Base-by-base conservation (phyloP, 2,329 filamentous ascomycete genomes). In the Cladorrhinum sp. region DNA sequence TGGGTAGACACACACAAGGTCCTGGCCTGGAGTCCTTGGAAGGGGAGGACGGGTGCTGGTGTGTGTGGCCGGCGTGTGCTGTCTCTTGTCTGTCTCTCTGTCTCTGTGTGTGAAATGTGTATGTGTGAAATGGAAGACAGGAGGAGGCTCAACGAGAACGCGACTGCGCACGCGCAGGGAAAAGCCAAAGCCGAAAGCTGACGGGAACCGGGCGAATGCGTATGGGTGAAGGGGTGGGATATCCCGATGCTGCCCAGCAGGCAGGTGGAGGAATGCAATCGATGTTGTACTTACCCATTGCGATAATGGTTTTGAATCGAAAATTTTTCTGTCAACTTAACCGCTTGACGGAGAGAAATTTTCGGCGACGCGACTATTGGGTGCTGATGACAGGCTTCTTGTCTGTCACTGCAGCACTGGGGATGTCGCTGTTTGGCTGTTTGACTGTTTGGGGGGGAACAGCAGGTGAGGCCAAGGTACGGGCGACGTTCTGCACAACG, bases 271-370 rank as follows among this genome's bases (percentile, higher is more conserved):
- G 36, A 56, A 63, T 61, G 60, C 58, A 61, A 57, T 52, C 57
- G 57, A 58, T 62, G 62, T 59, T 46, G 60, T 59, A 67, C 67
- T 67, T 69, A 69, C 67, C 67, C 67, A 69, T 69, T 61, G 58
- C 42, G 49, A 59, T 64, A 33, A 62, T 50, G 61, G n/a, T 58
- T 46, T 46, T 46, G 54, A 60, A 60, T 64, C 51, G 61, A 63
- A 60, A 64, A 61, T 48, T 66, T 66, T 64, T 63, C 59, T 55
- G 60, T 58, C 57, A 61, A 66, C 68, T 70, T 69, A 68, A 62
- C 69, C 67, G 67, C 68, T 67, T 64, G 67, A 65, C 61, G 59
- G 62, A 65, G 60, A 60, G 62, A 66, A 64, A 64, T 61, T 64
- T 61, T 69, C 63, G 62, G 61, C 54, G 61, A 60, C 55, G 64